Conservation (phyloP, 169 alveolate species). For the Plasmodium relictum region DNA sequence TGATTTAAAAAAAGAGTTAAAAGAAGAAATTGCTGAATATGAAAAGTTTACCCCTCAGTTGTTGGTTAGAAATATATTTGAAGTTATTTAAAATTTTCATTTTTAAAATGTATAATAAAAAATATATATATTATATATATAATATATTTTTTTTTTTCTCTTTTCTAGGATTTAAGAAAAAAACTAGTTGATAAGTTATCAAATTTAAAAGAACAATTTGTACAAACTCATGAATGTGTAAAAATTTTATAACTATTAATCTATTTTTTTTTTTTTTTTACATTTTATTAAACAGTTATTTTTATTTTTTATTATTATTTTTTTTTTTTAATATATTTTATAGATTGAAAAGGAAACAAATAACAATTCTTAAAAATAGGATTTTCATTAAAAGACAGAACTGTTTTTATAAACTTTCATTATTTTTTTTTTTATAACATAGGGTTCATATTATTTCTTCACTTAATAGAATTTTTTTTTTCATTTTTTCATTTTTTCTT, state of each 20-base stretch:
- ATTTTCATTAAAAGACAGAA: not conserved
- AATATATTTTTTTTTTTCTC: not conserved
- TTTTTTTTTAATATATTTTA: not conserved
- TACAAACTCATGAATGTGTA: conserved; percentile 40
- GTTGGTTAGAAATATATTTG: conserved; percentile 14
- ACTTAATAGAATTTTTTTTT: too few relatives aligned
- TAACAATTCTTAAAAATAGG: not conserved
- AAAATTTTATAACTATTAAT: not conserved
- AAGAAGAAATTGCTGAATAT: conserved; percentile 63
- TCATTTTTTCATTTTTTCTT: too few relatives aligned
- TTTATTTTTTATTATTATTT: not conserved
- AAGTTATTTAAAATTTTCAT: not conserved
- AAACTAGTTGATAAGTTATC: conserved; percentile 23
- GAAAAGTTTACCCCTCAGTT: conserved; percentile 39
- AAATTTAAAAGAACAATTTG: conserved; percentile 21
- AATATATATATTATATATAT: conserved; percentile 12
- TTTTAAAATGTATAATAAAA: not conserved
- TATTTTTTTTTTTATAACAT: too few relatives aligned
- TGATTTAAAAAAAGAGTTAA: conserved; percentile 21
- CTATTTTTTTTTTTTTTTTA: not conserved
- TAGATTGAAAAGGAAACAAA: conserved; percentile 34
- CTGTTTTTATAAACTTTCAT: too few relatives aligned
- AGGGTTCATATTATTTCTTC: too few relatives aligned
- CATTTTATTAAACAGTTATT: not conserved
- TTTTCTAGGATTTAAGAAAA: conserved; percentile 23